Percentiles rank a stretch among this genome's conserved stretches.
Conservation (phyloP, 805 yeast genomes). For the Starmerella apis region DNA sequence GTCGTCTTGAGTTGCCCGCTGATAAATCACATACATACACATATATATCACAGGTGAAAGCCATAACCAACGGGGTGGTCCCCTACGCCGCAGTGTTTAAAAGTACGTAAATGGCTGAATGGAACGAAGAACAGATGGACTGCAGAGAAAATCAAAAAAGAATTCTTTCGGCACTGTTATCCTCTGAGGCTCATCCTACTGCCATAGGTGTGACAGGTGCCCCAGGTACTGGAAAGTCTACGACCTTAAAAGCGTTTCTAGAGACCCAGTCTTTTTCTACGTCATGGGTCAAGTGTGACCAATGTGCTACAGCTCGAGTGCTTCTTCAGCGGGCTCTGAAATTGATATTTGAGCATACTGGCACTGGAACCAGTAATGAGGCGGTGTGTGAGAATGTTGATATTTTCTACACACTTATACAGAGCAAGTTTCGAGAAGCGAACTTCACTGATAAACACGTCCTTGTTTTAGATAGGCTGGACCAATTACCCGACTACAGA, state of each 20-base stretch:
- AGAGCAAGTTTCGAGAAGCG: conserved; percentile 31
- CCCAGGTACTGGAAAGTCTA: conserved; percentile 41
- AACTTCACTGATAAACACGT: conserved; percentile 36
- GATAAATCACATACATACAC: background rate
- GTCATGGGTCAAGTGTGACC: conserved; percentile 40
- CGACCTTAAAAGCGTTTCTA: conserved; percentile 32
- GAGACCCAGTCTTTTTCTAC: conserved; percentile 23
- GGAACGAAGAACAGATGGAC: conserved; percentile 1
- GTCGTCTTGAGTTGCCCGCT: background rate
- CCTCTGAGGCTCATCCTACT: conserved; percentile 9
- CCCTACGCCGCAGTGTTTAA: background rate
- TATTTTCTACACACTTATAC: conserved; percentile 35
- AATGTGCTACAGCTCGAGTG: conserved; percentile 40
- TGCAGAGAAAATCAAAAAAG: conserved; percentile 22
- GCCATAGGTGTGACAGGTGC: conserved; percentile 40
- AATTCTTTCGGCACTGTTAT: conserved; percentile 20
- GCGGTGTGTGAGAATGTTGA: conserved; percentile 37
- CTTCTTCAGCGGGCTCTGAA: conserved; percentile 40
- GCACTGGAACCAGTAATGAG: conserved; percentile 25
- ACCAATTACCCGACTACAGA: conserved; percentile 36
- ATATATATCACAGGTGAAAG: no score
- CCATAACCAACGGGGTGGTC: no score
- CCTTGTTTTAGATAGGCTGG: conserved; percentile 43
- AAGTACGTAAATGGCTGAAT: background rate
- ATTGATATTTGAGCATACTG: conserved; percentile 30